phyloP scores from a whole-genome alignment of 2,329 filamentous ascomycete genomes.

The Claviceps sp. region DNA sequence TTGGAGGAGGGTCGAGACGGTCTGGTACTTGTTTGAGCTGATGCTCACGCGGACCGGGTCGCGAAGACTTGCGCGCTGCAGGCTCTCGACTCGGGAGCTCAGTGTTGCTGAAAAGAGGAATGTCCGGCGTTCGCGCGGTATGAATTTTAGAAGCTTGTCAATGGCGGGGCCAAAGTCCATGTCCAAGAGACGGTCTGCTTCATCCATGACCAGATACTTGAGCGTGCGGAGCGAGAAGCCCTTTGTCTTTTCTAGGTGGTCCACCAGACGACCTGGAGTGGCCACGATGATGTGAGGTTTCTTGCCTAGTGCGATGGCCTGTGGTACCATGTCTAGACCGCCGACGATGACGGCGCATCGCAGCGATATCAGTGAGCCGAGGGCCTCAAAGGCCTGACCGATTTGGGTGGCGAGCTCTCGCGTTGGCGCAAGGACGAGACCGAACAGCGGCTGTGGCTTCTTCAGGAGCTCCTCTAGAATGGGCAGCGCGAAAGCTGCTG shows the following conservation, averaged over 20 bases:
- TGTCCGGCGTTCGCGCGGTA: slow-evolving; percentile 66
- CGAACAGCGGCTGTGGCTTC: slow-evolving; percentile 73
- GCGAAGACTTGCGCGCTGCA: slow-evolving; percentile 78
- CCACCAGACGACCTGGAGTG: slow-evolving; percentile 76
- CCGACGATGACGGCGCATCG: slow-evolving; percentile 78
- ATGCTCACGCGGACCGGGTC: slow-evolving; percentile 78
- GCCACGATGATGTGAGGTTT: slow-evolving; percentile 90
- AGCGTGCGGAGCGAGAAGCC: slow-evolving; percentile 75
- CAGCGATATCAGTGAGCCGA: slow-evolving; percentile 79
- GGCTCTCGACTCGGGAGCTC: slow-evolving; percentile 80
- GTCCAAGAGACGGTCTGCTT: slow-evolving; percentile 83
- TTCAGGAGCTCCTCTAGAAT: slow-evolving; percentile 86
- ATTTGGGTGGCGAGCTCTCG: slow-evolving; percentile 91
- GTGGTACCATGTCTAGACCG: slow-evolving; percentile 90
- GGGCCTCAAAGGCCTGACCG: slow-evolving; percentile 70
- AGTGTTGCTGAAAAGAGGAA: slow-evolving; percentile 93
- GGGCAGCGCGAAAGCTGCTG: slow-evolving; percentile 84
- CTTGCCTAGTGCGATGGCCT: slow-evolving; percentile 85
- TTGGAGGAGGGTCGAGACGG: slow-evolving; percentile 77
- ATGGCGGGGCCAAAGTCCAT: slow-evolving; percentile 88
- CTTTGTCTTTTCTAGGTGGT: slow-evolving; percentile 93
- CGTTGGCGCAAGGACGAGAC: slow-evolving; percentile 83
- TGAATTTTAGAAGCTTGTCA: slow-evolving; percentile 83
- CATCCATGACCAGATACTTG: slow-evolving; percentile 88
- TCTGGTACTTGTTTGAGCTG: slow-evolving; percentile 75